phyloP scores from a whole-genome alignment of 2,329 filamentous ascomycete species.

The Fusarium praegraminearum region DNA sequence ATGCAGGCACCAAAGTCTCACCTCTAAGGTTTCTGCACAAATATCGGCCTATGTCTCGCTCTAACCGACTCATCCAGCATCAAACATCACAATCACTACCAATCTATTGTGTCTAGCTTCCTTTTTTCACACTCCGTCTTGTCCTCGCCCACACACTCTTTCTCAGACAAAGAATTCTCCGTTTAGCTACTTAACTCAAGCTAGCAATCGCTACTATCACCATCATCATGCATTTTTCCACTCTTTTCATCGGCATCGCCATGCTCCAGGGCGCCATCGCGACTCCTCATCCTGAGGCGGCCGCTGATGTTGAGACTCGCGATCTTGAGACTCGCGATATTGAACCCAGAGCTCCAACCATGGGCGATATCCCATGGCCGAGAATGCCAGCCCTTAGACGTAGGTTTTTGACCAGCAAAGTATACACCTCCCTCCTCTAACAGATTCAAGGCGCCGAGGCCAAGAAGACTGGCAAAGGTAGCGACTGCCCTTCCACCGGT shows the following conservation, averaged over 20 bases:
- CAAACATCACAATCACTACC: not conserved
- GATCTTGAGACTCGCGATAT: constrained; percentile 14
- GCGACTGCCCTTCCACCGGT: not conserved
- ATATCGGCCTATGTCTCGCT: not conserved
- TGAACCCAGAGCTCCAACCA: constrained; percentile 15
- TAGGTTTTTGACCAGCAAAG: not conserved
- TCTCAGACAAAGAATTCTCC: not conserved
- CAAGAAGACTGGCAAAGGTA: not conserved
- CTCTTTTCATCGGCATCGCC: constrained; percentile 15
- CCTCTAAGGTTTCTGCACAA: not conserved
- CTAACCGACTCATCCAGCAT: not conserved
- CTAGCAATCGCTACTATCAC: not conserved
- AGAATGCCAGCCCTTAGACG: not conserved
- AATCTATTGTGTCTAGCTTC: not conserved
- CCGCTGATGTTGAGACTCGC: constrained; percentile 14
- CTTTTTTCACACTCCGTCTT: not conserved
- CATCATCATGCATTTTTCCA: constrained; percentile 30
- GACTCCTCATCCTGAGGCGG: constrained; percentile 10
- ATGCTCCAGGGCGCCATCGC: constrained; percentile 24
- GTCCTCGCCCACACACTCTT: constrained; percentile 8
- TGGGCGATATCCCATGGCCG: constrained; percentile 32
- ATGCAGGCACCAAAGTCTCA: not conserved
- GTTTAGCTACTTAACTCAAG: not conserved
- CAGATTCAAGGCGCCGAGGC: not conserved
- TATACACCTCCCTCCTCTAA: not conserved